phyloP scores from a whole-genome alignment of 352 stramenopile genomes.

The Phytophthora tubulina region DNA sequence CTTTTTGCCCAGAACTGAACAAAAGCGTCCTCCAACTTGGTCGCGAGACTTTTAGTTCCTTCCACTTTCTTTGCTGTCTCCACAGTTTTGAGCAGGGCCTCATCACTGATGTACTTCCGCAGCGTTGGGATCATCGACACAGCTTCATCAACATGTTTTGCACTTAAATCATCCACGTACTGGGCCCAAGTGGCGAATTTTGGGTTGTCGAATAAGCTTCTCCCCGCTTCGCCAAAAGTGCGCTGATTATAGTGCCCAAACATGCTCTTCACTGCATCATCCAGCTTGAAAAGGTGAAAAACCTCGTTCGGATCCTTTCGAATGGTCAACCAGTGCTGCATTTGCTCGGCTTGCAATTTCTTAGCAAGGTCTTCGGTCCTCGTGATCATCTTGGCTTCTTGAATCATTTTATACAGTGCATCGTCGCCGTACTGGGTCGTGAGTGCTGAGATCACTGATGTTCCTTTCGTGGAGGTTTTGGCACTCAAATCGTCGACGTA shows the following conservation, averaged over 20 bases:
- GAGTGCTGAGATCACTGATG: neutral
- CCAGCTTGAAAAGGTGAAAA: too few relatives aligned
- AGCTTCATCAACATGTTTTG: neutral
- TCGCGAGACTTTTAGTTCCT: neutral
- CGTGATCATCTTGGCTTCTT: too few relatives aligned
- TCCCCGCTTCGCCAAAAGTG: neutral
- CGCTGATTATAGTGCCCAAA: too few relatives aligned
- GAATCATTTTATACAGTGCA: neutral
- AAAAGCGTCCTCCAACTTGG: neutral
- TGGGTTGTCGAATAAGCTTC: too few relatives aligned
- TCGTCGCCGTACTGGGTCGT: constrained; percentile 2
- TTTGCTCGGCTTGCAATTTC: too few relatives aligned
- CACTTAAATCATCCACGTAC: neutral
- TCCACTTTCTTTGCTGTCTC: neutral
- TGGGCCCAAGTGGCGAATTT: too few relatives aligned
- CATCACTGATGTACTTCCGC: neutral
- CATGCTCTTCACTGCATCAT: too few relatives aligned
- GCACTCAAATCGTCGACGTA: neutral
- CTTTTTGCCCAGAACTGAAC: neutral
- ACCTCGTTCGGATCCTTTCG: too few relatives aligned
- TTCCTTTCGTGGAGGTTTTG: neutral
- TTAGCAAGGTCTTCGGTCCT: too few relatives aligned
- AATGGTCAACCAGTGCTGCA: too few relatives aligned
- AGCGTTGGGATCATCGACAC: neutral
- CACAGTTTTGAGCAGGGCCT: neutral